phyloP scores from a whole-genome alignment of 352 stramenopile genomes.

The Pythium vanterpoolii region DNA sequence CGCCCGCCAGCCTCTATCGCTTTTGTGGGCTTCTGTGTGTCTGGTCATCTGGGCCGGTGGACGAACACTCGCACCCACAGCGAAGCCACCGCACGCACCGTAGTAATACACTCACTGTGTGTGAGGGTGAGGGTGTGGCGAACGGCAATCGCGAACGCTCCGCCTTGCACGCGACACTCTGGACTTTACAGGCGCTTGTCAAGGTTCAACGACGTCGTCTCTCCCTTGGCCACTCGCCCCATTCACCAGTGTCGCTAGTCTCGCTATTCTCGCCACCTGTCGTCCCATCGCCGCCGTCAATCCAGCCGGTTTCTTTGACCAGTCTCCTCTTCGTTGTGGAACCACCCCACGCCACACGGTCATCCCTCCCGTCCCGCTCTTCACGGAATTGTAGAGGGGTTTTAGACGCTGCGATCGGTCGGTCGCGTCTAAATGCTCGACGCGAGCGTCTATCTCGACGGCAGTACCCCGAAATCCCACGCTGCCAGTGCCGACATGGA shows the following conservation, averaged over 20 bases:
- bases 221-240: neutral
- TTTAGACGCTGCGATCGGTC: neutral
- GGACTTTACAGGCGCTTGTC: neutral
- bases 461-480: constrained; percentile 20
- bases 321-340: too few species aligned
- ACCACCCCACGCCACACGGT: too few species aligned
- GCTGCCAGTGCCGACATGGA: neutral
- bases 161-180: neutral
- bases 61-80: neutral
- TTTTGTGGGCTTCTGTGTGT: too few species aligned
- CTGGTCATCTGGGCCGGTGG: neutral
- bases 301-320: constrained; percentile 10
- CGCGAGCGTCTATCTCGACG: constrained; percentile 14
- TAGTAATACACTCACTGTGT: too few species aligned
- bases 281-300: constrained; percentile 3
- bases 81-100: neutral
- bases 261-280: neutral
- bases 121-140: too few species aligned
- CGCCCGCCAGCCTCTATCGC: neutral
- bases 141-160: neutral
- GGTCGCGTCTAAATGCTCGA: constrained; percentile 6
- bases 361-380: neutral
- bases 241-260: neutral
- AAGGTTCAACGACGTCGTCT: neutral
- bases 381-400: too few species aligned